Evolutionary conservation across 331 rosid species (phyloP).

Genomic region (Acacia concinna): DNA sequence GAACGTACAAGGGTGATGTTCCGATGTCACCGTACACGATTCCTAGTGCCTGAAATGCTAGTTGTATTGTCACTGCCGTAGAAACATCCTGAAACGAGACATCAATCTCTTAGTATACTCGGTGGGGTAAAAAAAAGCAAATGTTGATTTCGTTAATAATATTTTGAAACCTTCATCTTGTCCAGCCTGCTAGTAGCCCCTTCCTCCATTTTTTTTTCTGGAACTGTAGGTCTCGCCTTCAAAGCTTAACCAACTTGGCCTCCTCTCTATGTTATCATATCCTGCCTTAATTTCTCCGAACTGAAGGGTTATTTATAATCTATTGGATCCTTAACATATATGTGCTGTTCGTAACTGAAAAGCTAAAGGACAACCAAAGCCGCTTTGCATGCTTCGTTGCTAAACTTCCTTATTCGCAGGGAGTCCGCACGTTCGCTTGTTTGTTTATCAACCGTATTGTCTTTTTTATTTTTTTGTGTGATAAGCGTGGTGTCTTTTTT

Average conservation of each 20-base stretch:
- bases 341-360: neutral
- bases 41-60: constrained; percentile 69
- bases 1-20: constrained; percentile 52
- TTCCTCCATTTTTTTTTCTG: neutral
- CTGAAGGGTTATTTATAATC: neutral
- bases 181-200: neutral
- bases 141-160: too few relatives aligned
- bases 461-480: too few relatives aligned
- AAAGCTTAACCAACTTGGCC: neutral
- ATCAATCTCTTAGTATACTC: neutral
- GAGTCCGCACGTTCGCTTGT: neutral
- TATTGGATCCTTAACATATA: neutral
- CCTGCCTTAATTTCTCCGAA: neutral
- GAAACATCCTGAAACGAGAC: constrained; percentile 8
- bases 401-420: neutral
- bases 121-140: neutral
- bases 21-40: constrained; percentile 71
- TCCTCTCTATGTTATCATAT: neutral
- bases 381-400: neutral
- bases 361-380: neutral
- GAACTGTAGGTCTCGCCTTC: neutral
- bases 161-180: neutral
- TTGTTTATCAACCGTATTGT: neutral
- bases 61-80: constrained; percentile 45
- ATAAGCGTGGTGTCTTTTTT: too few relatives aligned